Evolutionary conservation across 257 asterid genomes (phyloP).

Genomic region (Plantago ovata): DNA sequence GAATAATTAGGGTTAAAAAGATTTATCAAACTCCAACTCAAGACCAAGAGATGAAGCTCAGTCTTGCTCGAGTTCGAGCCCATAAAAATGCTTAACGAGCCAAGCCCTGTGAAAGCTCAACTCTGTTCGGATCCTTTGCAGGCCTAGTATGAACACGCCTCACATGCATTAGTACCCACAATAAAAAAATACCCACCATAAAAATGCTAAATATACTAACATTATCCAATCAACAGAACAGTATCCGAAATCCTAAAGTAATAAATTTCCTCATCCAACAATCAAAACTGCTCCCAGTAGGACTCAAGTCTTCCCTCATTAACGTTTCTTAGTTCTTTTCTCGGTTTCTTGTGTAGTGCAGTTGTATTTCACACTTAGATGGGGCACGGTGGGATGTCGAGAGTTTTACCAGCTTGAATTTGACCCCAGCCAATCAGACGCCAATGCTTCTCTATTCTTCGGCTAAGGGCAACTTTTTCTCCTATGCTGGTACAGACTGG

Average conservation of each 20-base stretch:
- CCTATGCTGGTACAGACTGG: conserved; percentile 98
- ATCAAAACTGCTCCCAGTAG: conserved; percentile 55
- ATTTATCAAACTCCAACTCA: no score
- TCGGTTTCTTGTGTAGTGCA: conserved; percentile 15
- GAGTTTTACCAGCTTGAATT: conserved; percentile 88
- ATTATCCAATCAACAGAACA: no score
- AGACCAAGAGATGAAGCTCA: no score
- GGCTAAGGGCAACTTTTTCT: conserved; percentile 85
- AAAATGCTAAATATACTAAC: no score
- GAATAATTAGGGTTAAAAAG: no score
- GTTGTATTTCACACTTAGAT: conserved; percentile 32
- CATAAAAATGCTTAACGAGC: no score
- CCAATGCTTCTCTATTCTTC: conserved; percentile 99
- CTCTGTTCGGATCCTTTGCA: no score
- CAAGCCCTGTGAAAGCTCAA: no score
- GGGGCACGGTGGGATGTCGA: conserved; percentile 87
- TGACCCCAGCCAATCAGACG: conserved; percentile 99
- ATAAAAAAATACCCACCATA: no score
- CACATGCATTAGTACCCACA: no score
- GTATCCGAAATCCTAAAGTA: neutral
- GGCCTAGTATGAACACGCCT: no score
- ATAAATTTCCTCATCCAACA: conserved; percentile 42
- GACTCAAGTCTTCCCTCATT: conserved; percentile 45
- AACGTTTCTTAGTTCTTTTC: conserved; percentile 10
- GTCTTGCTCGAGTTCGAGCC: no score